A percentile compares a stretch with the other conserved stretches of the same genome.
phyloP scores from a whole-genome alignment of 139 green algal genomes.

The Eudorina sp. region DNA sequence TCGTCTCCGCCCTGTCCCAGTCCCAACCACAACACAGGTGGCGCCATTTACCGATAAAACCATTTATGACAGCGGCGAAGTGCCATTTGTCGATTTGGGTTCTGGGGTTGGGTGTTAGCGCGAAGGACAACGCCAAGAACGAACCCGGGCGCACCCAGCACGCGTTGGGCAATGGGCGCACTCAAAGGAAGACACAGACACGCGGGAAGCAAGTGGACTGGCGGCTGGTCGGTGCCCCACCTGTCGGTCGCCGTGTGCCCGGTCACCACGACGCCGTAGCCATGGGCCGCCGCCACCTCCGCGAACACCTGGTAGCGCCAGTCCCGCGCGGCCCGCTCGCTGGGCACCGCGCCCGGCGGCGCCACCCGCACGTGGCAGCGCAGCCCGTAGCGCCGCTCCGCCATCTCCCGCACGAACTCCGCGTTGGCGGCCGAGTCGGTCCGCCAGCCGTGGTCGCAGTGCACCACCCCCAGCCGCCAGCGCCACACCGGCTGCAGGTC shows the following conservation, averaged over 20 bases:
- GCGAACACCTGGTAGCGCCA: constrained; percentile 59
- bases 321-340: constrained; percentile 24
- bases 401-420: constrained; percentile 40
- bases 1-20: constrained; percentile 66
- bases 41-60: neutral
- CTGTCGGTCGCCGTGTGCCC: constrained; percentile 68
- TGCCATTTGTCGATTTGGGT: too few relatives aligned
- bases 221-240: too few relatives aligned
- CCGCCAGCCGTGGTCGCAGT: constrained; percentile 65
- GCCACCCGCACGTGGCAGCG: neutral
- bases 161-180: too few relatives aligned
- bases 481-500: constrained; percentile 47
- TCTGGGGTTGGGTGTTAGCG: too few relatives aligned
- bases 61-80: too few relatives aligned
- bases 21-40: too few relatives aligned
- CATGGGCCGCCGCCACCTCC: constrained; percentile 18
- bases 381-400: neutral
- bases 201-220: too few relatives aligned
- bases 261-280: constrained; percentile 47
- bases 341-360: neutral
- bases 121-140: too few relatives aligned
- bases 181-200: too few relatives aligned
- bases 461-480: constrained; percentile 55
- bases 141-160: too few relatives aligned
- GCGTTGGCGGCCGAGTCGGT: constrained; percentile 56